Conservation (phyloP, 108 stramenopile genomes). For the Licmophora abbreviata region DNA sequence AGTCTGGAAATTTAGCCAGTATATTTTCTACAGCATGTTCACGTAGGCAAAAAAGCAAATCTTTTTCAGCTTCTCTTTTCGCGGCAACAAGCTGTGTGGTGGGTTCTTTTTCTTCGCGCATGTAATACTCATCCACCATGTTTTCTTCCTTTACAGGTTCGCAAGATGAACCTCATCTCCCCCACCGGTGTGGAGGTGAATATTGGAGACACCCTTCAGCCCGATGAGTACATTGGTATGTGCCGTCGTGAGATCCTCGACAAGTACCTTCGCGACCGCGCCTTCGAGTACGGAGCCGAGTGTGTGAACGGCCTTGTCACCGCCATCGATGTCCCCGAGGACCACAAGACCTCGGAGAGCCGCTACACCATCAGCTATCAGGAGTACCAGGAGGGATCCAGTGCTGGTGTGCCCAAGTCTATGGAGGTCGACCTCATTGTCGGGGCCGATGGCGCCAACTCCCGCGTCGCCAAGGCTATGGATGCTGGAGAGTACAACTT, state of each 20-base stretch:
- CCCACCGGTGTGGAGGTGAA: conserved; percentile 94
- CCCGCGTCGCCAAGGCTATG: conserved; percentile 98
- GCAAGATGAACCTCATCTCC: conserved; percentile 97
- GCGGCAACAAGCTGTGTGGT: neutral
- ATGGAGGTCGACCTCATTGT: conserved; percentile 91
- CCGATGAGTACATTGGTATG: conserved; percentile 99
- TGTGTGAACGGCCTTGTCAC: conserved; percentile 93
- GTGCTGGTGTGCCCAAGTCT: conserved; percentile 62
- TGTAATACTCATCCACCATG: neutral
- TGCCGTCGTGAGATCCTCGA: conserved; percentile 96
- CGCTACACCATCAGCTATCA: conserved; percentile 89
- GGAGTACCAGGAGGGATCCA: conserved; percentile 58
- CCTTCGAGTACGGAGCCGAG: conserved; percentile 89
- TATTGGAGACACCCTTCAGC: conserved; percentile 93
- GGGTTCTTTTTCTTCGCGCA: neutral
- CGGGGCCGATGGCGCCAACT: conserved; percentile 97
- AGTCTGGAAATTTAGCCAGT: conserved; percentile 8
- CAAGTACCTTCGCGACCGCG: conserved; percentile 93
- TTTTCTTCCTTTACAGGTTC: conserved; percentile 48
- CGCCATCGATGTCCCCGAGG: conserved; percentile 81
- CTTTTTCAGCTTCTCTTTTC: too few relatives aligned
- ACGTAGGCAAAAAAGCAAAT: too few relatives aligned
- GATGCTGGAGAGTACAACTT: conserved; percentile 97
- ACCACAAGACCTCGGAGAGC: conserved; percentile 66
- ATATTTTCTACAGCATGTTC: conserved; percentile 1